phyloP scores from a whole-genome alignment of 2,329 filamentous ascomycete species.

The Penicillium sp. region DNA sequence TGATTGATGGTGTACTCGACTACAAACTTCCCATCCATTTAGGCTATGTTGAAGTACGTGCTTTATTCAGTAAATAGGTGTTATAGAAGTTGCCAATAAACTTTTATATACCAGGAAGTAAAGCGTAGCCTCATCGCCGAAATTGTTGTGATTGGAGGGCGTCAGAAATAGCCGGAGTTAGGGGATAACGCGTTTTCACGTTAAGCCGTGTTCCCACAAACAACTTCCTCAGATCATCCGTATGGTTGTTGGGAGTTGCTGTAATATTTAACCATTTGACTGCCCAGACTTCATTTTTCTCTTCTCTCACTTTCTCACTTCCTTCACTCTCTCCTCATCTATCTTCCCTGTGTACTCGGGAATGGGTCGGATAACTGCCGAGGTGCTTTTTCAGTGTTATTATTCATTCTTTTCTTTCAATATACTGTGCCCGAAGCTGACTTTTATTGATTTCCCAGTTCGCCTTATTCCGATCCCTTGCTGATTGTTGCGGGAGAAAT shows the following conservation, averaged over 20 bases:
- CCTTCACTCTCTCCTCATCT: background rate
- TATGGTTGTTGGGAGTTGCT: background rate
- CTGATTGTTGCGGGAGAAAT: background rate
- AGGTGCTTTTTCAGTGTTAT: background rate
- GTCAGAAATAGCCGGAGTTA: background rate
- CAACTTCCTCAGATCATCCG: background rate
- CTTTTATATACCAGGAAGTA: too few species aligned
- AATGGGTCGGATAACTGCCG: background rate
- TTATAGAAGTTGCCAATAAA: too few species aligned
- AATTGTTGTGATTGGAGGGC: too few species aligned
- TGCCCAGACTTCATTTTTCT: background rate
- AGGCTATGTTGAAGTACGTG: too few species aligned
- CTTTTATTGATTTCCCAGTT: background rate
- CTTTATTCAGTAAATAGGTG: too few species aligned
- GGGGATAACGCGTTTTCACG: background rate
- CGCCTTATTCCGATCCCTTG: background rate
- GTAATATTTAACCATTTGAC: background rate
- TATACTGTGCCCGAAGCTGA: background rate
- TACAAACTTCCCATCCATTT: too few species aligned
- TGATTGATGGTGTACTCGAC: too few species aligned
- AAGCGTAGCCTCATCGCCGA: too few species aligned
- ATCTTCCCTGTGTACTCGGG: background rate
- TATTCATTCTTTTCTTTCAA: background rate
- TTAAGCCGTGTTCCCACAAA: background rate
- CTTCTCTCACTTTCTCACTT: background rate